Base-by-base conservation (phyloP, 345 rosid genomes). In the Eucalyptus sp. region DNA sequence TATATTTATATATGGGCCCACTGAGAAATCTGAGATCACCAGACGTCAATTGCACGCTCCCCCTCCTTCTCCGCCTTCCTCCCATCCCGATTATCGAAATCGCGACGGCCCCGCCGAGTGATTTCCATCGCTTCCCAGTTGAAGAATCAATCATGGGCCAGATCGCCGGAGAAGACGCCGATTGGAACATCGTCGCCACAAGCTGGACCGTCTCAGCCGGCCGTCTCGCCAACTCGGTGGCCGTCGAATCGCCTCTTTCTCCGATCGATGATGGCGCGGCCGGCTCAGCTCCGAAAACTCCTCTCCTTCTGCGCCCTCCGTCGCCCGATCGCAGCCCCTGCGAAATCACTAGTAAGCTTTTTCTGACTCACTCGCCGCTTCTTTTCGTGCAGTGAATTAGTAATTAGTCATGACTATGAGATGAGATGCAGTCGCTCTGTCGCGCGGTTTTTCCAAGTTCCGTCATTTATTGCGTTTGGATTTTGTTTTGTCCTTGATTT, bases 191-290 rank as follows among this genome's bases (percentile, higher is more conserved):
- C 92, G 51, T 90, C 86, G 76, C 90, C 7, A 89, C 96, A 37
- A 96, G 91, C 91, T 97, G 98, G 99, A 88, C 87, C 87, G 86
- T 94, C 89, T 91, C 93, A 88, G 90, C 89, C 49, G 99, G 99
- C 88, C 88, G 92, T 89, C 92, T 96, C 37, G 86, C 46, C 46
- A 86, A 88, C 18, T 91, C 96, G 41, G 88, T 96, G 91, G 89
- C 95, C 81, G 91, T 95, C 86, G 98, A 96, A 90, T 95, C 97
- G 49, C 90, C 96, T 88, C 51, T 89, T 52, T 88, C 94, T 10
- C 64, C 64, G 1, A 50, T 86, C 86, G 90, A 89, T 49, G 91
- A 50, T 46, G 49, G 89, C 90, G 90, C 90, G 87, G 71, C 49
- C 88, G 87, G 79, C 88, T 87, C 92, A 9, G 31, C 68, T 33